phyloP scores from a whole-genome alignment of 2,329 filamentous ascomycete species.

The Phialophora tarda region DNA sequence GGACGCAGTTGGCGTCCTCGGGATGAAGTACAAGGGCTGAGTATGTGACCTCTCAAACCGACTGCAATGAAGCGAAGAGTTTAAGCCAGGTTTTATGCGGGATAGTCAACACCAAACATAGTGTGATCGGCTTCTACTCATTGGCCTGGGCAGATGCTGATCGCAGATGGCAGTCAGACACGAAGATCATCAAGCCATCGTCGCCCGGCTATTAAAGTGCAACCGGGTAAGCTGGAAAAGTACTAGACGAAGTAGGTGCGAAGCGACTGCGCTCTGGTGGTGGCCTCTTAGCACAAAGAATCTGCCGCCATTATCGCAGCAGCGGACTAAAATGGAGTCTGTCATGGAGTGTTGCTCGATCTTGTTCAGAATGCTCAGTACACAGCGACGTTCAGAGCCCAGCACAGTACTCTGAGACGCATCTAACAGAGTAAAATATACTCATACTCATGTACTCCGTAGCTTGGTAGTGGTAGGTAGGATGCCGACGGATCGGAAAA shows the following conservation, averaged over 20 bases:
- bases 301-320: not conserved
- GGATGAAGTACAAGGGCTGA: not conserved
- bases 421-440: not conserved
- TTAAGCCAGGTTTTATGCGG: not conserved
- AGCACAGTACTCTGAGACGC: not conserved
- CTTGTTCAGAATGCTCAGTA: not conserved
- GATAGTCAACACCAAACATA: not conserved
- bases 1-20: not conserved
- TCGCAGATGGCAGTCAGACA: not conserved
- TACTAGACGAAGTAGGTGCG: not conserved
- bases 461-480: no score
- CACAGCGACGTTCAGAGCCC: not conserved
- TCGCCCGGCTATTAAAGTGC: not conserved
- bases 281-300: not conserved
- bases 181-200: not conserved
- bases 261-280: not conserved
- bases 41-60: not conserved
- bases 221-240: not conserved
- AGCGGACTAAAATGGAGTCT: not conserved
- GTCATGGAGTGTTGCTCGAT: not conserved
- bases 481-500: not conserved
- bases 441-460: not conserved
- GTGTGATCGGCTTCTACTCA: not conserved
- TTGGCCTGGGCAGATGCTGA: not conserved
- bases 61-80: not conserved